A percentile compares a stretch with the other conserved stretches of the same genome.
phyloP scores from a whole-genome alignment of 495 filamentous ascomycete species.

The Amphirosellinia nigrospora region DNA sequence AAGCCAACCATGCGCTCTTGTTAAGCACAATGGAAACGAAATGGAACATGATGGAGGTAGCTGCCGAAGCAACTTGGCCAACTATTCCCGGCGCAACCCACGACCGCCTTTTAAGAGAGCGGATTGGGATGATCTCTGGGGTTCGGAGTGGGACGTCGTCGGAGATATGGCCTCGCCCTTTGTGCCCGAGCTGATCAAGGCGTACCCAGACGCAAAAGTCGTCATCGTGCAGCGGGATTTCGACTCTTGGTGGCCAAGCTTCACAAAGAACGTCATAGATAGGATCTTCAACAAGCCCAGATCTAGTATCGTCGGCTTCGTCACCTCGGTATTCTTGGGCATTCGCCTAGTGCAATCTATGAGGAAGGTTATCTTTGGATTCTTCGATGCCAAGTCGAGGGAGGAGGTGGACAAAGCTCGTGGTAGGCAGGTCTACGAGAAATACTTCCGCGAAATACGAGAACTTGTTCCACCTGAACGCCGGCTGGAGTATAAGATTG shows the following conservation, averaged over 20 bases:
- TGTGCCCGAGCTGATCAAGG: slow-evolving; percentile 44
- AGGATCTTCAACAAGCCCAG: not conserved
- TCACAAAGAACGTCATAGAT: slow-evolving; percentile 20
- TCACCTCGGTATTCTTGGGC: slow-evolving; percentile 1
- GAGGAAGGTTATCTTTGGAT: not conserved
- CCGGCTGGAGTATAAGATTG: slow-evolving; percentile 50
- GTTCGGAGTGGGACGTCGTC: slow-evolving; percentile 43
- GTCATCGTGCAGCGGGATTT: slow-evolving; percentile 47
- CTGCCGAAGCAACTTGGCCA: slow-evolving; percentile 38
- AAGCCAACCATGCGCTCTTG: slow-evolving; percentile 28
- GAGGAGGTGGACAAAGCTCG: not conserved
- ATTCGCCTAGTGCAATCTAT: not conserved
- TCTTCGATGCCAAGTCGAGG: not conserved
- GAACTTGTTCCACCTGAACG: slow-evolving; percentile 40
- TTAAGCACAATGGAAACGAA: not conserved
- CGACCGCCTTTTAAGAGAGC: slow-evolving; percentile 25
- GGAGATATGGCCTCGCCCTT: slow-evolving; percentile 47
- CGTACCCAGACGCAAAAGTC: slow-evolving; percentile 56
- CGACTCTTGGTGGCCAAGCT: slow-evolving; percentile 47
- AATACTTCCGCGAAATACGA: slow-evolving; percentile 28
- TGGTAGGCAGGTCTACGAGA: slow-evolving; percentile 3
- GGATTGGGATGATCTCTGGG: slow-evolving; percentile 53
- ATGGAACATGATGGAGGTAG: slow-evolving; percentile 24
- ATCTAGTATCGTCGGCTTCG: not conserved
- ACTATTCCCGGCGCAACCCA: slow-evolving; percentile 12